Percentiles rank a stretch among this genome's conserved stretches.
Evolutionary conservation across 371 early-diverging fungal genomes (phyloP).

Genomic region (Blastocladiella emersonii): DNA sequence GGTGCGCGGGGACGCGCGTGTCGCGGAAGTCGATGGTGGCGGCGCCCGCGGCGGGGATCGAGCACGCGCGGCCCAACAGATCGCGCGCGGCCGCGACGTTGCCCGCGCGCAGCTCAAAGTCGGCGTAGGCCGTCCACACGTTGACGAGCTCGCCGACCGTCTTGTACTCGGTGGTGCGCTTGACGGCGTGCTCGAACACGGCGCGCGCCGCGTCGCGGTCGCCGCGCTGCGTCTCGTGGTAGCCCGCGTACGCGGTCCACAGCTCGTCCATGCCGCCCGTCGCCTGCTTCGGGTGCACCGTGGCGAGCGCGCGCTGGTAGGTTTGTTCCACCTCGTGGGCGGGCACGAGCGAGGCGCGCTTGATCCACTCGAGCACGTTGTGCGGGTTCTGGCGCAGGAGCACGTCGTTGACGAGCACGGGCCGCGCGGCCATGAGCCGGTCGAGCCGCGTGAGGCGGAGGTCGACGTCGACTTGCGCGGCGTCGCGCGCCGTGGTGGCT

Average conservation of each 20-base stretch:
- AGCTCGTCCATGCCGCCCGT: slow-evolving; percentile 58
- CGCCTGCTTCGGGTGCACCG: slow-evolving; percentile 68
- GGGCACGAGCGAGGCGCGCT: slow-evolving; percentile 41
- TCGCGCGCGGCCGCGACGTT: slow-evolving; percentile 49
- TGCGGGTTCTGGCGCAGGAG: slow-evolving; percentile 82
- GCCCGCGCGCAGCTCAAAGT: slow-evolving; percentile 72
- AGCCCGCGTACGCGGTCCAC: slow-evolving; percentile 74
- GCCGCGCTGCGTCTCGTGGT: slow-evolving; percentile 54
- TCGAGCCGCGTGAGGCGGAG: slow-evolving; percentile 72
- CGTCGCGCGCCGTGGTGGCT: slow-evolving; percentile 28
- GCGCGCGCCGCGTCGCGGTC: slow-evolving; percentile 41
- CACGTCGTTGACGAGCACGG: slow-evolving; percentile 88
- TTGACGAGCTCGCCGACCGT: slow-evolving; percentile 74
- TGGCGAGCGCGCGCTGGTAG: slow-evolving; percentile 42
- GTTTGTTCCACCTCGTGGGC: not conserved
- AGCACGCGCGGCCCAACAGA: slow-evolving; percentile 63
- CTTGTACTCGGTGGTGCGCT: slow-evolving; percentile 53
- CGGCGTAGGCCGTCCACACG: slow-evolving; percentile 86
- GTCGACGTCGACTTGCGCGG: slow-evolving; percentile 62
- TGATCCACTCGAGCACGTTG: slow-evolving; percentile 82
- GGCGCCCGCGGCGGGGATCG: slow-evolving; percentile 25
- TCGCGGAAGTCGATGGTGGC: slow-evolving; percentile 38
- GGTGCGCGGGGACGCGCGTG: slow-evolving; percentile 46
- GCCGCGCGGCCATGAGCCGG: slow-evolving; percentile 79
- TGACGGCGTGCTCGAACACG: slow-evolving; percentile 73